These are phyloP conservation scores for Alternaria triticimaculans DNA, from an alignment of 2,329 filamentous ascomycete species.

Conservation along the genomic window DNA sequence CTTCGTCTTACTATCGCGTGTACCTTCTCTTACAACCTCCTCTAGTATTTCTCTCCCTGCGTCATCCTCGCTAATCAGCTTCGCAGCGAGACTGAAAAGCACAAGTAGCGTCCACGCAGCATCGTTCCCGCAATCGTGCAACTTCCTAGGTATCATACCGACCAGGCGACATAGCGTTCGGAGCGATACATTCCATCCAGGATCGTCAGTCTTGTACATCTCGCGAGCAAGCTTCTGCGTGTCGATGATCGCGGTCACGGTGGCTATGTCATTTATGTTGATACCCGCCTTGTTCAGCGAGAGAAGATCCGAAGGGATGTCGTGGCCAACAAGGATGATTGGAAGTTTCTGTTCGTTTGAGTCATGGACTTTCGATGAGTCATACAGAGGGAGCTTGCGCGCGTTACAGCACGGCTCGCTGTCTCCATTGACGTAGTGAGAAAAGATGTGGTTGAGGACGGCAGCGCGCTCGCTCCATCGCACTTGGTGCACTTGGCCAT, in stretches of 20 bases:
- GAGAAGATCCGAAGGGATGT: neutral
- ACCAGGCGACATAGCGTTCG: conserved; percentile 11
- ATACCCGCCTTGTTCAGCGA: neutral
- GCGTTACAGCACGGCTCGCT: neutral
- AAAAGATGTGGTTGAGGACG: conserved; percentile 10
- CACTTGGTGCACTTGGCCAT: neutral
- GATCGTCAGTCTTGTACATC: conserved; percentile 9
- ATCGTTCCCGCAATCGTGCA: neutral
- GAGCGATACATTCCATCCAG: conserved; percentile 9
- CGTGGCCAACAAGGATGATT: neutral
- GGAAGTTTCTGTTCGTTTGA: neutral
- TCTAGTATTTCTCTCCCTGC: neutral
- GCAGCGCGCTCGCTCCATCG: conserved; percentile 8
- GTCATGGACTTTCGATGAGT: neutral
- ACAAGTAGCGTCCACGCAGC: conserved; percentile 4
- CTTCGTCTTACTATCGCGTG: neutral
- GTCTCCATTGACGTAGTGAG: neutral
- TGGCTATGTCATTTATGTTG: neutral
- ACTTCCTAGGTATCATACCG: neutral
- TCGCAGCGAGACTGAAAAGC: conserved; percentile 11
- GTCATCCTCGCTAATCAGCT: neutral
- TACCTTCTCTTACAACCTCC: neutral
- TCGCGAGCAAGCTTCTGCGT: conserved; percentile 14
- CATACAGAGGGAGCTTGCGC: neutral
- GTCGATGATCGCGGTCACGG: conserved; percentile 6